Conservation (phyloP, 148 eudicot genomes). For the Fallopia convolvulus region DNA sequence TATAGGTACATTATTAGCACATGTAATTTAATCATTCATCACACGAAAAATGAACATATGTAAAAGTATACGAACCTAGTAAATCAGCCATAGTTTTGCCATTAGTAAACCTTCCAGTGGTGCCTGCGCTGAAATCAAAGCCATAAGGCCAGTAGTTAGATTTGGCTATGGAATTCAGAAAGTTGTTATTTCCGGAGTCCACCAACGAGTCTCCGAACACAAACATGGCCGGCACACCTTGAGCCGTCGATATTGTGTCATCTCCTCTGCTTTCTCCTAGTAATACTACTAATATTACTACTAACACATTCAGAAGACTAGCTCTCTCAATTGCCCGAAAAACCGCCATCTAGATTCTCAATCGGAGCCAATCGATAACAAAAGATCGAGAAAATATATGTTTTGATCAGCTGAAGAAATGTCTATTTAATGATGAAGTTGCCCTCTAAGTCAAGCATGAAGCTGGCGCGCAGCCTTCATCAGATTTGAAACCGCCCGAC, state of each 20-base stretch:
- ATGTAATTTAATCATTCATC: too few relatives aligned
- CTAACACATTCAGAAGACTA: neutral
- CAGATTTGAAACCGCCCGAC: neutral
- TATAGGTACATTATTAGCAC: too few relatives aligned
- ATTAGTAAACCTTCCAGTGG: slow-evolving; percentile 67
- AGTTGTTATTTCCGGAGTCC: slow-evolving; percentile 78
- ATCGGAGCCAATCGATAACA: too few relatives aligned
- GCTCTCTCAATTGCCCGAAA: neutral
- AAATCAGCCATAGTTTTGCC: slow-evolving; percentile 58
- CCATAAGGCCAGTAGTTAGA: slow-evolving; percentile 83
- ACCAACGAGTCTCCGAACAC: slow-evolving; percentile 76
- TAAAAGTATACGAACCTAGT: slow-evolving; percentile 31
- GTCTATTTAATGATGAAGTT: neutral
- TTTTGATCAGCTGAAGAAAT: neutral
- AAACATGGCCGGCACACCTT: slow-evolving; percentile 33
- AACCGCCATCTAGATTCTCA: neutral
- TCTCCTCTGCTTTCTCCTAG: neutral
- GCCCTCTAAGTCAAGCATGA: neutral
- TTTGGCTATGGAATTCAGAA: slow-evolving; percentile 55
- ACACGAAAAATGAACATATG: neutral
- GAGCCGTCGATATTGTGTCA: neutral
- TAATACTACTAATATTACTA: neutral
- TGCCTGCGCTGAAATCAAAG: slow-evolving; percentile 37
- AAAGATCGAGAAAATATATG: neutral
- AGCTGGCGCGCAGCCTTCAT: neutral